Evolutionary conservation across 306 rosid genomes (phyloP).

Genomic region (Acmispon strigosus): DNA sequence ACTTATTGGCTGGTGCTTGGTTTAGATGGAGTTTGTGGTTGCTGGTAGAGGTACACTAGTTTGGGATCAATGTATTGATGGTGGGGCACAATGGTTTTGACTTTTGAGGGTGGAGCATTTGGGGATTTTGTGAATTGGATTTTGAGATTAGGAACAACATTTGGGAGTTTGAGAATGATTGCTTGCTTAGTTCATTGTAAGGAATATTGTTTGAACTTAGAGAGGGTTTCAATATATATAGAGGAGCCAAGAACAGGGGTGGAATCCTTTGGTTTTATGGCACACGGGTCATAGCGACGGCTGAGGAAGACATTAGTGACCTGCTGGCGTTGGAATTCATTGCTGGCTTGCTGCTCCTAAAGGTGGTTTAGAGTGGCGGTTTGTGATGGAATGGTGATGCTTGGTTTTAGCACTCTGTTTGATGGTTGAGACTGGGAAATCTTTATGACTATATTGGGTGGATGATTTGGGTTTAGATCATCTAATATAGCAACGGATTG

Average conservation of each 20-base stretch:
- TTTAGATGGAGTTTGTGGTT: neutral
- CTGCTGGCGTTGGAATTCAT: neutral
- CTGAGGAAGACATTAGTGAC: neutral
- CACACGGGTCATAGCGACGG: neutral
- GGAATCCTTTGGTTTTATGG: neutral
- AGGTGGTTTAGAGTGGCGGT: neutral
- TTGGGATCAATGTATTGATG: neutral
- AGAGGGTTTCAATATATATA: neutral
- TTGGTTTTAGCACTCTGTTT: neutral
- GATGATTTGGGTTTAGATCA: neutral
- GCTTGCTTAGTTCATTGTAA: neutral
- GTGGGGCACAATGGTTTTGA: neutral
- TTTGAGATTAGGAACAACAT: neutral
- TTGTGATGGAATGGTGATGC: neutral
- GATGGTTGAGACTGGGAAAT: neutral
- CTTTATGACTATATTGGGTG: neutral
- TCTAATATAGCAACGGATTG: neutral
- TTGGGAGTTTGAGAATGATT: neutral
- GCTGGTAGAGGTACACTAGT: neutral
- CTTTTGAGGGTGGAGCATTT: neutral
- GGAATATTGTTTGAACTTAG: neutral
- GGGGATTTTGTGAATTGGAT: neutral
- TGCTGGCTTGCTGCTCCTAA: neutral
- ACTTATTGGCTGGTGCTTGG: neutral
- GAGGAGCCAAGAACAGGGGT: neutral